Evolutionary conservation across 129 eudicot species (phyloP), one percentile per base, ranked within the genome.

Genomic region (Heracleum sosnowskyi): DNA sequence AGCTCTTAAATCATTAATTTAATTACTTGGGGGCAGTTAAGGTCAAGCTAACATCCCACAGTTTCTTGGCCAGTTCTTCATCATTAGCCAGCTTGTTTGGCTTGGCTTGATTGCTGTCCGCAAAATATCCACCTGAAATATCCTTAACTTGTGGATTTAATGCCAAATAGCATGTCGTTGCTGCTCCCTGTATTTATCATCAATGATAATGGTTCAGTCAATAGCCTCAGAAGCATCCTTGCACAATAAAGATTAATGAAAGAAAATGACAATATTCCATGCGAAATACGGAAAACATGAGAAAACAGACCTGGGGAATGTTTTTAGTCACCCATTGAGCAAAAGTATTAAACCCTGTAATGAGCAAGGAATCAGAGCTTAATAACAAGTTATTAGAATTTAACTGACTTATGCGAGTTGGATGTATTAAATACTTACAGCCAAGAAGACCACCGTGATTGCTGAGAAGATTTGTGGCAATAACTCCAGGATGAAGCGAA

Each of bases 1-100:
- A 0, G 33, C 34, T 71, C 46, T 71, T 26, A 22, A 0, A 9
- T 69, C 24, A 71, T 24, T n/a, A 7, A 0, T 24, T 11, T n/a
- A 22, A 71, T 35, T 72, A 72, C 35, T 72, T 72, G 35, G 53
- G 76, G 13, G 51, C 85, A 46, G 89, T 85, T 85, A 94, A 76
- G 75, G 73, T 74, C 85, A 85, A 81, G 83, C 98, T 94, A 84
- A 91, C 85, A 60, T 94, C 98, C 98, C 97, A 91, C 26, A 94
- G 81, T 78, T 87, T 94, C 84, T 89, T 88, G 4, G 93, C 92
- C 82, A 91, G 71, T 66, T 89, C 88, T 53, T 85, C 81, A 84
- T 91, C 96, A 69, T 78, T 75, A 0, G 93, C 90, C 49, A 64
- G 45, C 76, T 83, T 22, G 73, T 78, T 84, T 22, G 88, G 85